Evolutionary conservation across 495 filamentous ascomycete genomes (phyloP).

Genomic region (Bryoglossum gracile): DNA sequence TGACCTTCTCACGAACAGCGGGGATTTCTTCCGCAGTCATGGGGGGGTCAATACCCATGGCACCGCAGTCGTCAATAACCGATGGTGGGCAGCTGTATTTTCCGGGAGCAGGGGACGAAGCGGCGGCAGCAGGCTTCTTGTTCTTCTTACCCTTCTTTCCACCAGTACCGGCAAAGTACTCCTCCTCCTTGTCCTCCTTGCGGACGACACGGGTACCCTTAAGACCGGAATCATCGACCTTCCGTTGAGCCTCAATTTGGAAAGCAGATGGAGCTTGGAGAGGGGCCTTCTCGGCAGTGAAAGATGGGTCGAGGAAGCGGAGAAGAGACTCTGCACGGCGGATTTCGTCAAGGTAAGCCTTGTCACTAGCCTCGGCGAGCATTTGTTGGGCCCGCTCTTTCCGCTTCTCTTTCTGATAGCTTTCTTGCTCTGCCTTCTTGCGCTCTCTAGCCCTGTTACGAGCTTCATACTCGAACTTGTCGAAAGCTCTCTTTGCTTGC

Average conservation of each 20-base stretch:
- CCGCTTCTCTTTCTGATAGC: slow-evolving; percentile 61
- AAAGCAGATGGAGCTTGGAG: slow-evolving; percentile 56
- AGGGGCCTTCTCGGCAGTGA: slow-evolving; percentile 56
- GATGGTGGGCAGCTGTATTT: slow-evolving; percentile 86
- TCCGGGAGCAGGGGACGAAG: slow-evolving; percentile 35
- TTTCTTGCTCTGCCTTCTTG: slow-evolving; percentile 71
- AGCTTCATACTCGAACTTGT: slow-evolving; percentile 69
- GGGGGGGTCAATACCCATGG: slow-evolving; percentile 77
- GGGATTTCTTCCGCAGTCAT: slow-evolving; percentile 78
- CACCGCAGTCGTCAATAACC: slow-evolving; percentile 80
- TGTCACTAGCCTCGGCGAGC: slow-evolving; percentile 83
- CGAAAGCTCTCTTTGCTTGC: slow-evolving; percentile 64
- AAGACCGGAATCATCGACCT: slow-evolving; percentile 65
- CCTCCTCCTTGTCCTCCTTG: slow-evolving; percentile 86
- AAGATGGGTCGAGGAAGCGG: slow-evolving; percentile 79
- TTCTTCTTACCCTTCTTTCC: slow-evolving; percentile 93
- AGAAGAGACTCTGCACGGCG: slow-evolving; percentile 77
- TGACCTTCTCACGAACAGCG: slow-evolving; percentile 72
- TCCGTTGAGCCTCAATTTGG: slow-evolving; percentile 71
- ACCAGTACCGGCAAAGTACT: slow-evolving; percentile 71
- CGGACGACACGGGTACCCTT: slow-evolving; percentile 71
- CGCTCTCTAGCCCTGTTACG: slow-evolving; percentile 60
- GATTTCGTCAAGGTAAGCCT: slow-evolving; percentile 87
- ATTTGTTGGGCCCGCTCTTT: slow-evolving; percentile 78
- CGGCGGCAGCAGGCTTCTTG: slow-evolving; percentile 49